Conservation (phyloP, 179 eudicot species). For the Gypsophila paniculata region DNA sequence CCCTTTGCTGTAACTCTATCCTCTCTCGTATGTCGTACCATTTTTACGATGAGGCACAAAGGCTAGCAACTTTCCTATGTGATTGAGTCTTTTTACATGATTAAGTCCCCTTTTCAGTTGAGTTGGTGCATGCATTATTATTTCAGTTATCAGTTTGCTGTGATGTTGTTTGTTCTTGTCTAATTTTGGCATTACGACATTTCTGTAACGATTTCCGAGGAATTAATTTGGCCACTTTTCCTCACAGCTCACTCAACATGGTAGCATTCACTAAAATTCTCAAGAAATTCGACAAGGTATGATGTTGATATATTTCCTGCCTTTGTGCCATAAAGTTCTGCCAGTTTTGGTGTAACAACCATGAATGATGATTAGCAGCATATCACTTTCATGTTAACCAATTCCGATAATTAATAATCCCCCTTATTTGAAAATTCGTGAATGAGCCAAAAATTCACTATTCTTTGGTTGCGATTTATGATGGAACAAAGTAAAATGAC, state of each 20-base stretch:
- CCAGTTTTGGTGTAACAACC: slow-evolving; percentile 5
- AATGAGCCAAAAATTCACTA: neutral
- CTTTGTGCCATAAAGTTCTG: neutral
- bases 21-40: no score
- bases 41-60: neutral
- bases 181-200: slow-evolving; percentile 11
- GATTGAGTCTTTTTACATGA: no score
- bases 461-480: no score
- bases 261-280: slow-evolving; percentile 84
- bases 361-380: neutral
- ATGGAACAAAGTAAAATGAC: no score
- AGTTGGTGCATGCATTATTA: neutral
- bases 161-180: slow-evolving; percentile 12
- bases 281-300: slow-evolving; percentile 91
- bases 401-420: neutral
- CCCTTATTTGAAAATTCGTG: neutral
- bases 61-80: neutral
- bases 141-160: slow-evolving; percentile 10
- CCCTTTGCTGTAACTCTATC: no score
- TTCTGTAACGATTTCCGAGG: slow-evolving; percentile 13
- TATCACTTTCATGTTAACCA: slow-evolving; percentile 3
- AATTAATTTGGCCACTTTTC: slow-evolving; percentile 19
- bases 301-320: slow-evolving; percentile 11
- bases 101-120: neutral
- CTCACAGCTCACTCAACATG: slow-evolving; percentile 82